phyloP scores from a whole-genome alignment of 176 grass and related monocot genomes.

The Aegilops umbellulata region DNA sequence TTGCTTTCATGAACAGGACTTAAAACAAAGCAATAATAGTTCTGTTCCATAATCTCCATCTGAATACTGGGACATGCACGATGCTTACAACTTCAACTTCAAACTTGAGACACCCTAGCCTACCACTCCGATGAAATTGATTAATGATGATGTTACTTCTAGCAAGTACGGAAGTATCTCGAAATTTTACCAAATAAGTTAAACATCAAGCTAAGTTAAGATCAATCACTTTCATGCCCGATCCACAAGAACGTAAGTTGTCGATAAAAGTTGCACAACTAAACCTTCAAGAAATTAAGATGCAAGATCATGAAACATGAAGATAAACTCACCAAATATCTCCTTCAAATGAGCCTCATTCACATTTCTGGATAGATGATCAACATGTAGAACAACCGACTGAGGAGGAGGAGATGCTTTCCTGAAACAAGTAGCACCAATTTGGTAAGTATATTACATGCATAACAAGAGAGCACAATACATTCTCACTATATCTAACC shows the following conservation, averaged over 20 bases:
- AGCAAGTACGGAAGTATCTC: neutral
- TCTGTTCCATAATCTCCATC: neutral
- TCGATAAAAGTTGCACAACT: neutral
- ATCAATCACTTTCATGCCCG: neutral
- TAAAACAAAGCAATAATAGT: neutral
- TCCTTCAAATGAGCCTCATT: slow-evolving; percentile 98
- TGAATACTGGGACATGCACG: neutral
- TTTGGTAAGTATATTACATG: neutral
- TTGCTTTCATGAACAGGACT: neutral
- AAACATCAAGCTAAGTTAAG: neutral
- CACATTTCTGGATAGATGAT: slow-evolving; percentile 94
- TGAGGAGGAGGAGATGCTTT: slow-evolving; percentile 75
- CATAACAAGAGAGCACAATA: neutral
- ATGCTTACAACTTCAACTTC: neutral
- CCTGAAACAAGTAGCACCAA: slow-evolving; percentile 51
- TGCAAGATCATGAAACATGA: slow-evolving; percentile 1
- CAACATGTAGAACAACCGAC: slow-evolving; percentile 88
- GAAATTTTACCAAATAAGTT: neutral
- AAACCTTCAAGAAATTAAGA: neutral
- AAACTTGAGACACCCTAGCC: neutral
- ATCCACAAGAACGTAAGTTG: neutral
- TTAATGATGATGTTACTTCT: neutral
- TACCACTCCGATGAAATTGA: neutral
- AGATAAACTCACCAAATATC: slow-evolving; percentile 76
- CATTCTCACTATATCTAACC: neutral